These are phyloP conservation scores for Penicillium sp. DNA, from an alignment of 2,329 filamentous ascomycete genomes.

Conservation along the genomic window DNA sequence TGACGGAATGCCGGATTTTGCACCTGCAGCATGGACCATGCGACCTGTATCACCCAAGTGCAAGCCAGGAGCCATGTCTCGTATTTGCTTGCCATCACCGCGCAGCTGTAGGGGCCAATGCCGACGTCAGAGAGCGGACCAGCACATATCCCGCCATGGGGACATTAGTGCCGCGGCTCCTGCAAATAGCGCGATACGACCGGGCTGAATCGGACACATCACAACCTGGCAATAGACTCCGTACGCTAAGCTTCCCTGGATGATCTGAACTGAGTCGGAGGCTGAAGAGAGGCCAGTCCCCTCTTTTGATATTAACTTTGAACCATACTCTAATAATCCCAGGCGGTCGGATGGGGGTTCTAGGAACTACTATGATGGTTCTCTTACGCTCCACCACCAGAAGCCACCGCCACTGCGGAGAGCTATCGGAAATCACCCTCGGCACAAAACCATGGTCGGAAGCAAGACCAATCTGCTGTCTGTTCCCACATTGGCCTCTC, in stretches of 20 bases:
- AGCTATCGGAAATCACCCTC: constrained; percentile 13
- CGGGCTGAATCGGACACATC: constrained; percentile 21
- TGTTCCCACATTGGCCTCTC: constrained; percentile 10
- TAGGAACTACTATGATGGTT: not conserved
- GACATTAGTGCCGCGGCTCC: constrained; percentile 25
- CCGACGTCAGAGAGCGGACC: constrained; percentile 29
- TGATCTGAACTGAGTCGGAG: not conserved
- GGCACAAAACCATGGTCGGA: constrained; percentile 5
- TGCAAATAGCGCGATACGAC: constrained; percentile 23
- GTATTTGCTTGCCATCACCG: constrained; percentile 7
- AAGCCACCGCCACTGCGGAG: constrained; percentile 17
- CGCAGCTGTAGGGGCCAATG: constrained; percentile 9
- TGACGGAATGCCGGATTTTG: constrained; percentile 9
- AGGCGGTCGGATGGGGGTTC: not conserved
- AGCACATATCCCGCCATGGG: constrained; percentile 16
- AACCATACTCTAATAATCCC: constrained; percentile 4
- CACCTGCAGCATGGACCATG: constrained; percentile 4
- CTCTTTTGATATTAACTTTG: constrained; percentile 10
- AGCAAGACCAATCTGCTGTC: not conserved
- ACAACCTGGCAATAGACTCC: constrained; percentile 6
- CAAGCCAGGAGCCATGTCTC: constrained; percentile 2
- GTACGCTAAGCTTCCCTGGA: no score
- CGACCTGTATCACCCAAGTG: constrained; percentile 14
- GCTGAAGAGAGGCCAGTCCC: constrained; percentile 11
- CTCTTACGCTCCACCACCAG: not conserved